Conservation (phyloP, 495 filamentous ascomycete genomes). For the Tirmania nivea region DNA sequence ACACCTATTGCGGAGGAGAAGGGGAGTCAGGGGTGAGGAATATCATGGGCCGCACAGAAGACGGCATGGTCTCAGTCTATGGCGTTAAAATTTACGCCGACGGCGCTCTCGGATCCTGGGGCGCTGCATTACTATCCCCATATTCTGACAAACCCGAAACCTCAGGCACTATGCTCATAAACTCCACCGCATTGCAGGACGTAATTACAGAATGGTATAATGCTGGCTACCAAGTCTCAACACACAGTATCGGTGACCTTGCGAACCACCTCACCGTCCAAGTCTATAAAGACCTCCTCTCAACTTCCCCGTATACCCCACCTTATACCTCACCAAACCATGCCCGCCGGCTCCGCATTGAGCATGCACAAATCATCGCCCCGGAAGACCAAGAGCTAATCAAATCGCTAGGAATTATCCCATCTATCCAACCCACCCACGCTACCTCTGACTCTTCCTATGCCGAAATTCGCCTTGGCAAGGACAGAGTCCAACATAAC, state of each 20-base stretch:
- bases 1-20: constrained; percentile 30
- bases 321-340: constrained; percentile 23
- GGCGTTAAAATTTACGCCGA: constrained; percentile 43
- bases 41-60: constrained; percentile 19
- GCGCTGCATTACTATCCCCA: constrained; percentile 38
- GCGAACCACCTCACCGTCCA: constrained; percentile 33
- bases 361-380: constrained; percentile 43
- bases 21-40: neutral
- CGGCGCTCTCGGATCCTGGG: constrained; percentile 42
- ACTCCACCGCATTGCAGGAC: constrained; percentile 28
- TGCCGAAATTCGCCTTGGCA: constrained; percentile 32
- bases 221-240: constrained; percentile 34
- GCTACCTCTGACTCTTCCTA: constrained; percentile 43
- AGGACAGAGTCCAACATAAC: constrained; percentile 24
- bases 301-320: constrained; percentile 14
- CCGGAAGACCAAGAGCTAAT: constrained; percentile 36
- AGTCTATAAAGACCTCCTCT: constrained; percentile 23
- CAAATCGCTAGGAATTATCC: constrained; percentile 33
- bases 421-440: constrained; percentile 46
- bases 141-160: constrained; percentile 35
- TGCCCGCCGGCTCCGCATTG: constrained; percentile 35
- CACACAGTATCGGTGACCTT: constrained; percentile 43
- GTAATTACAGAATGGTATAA: constrained; percentile 26
- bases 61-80: constrained; percentile 27
- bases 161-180: constrained; percentile 37